phyloP scores from a whole-genome alignment of 306 rosid species.

The Vicia villosa region DNA sequence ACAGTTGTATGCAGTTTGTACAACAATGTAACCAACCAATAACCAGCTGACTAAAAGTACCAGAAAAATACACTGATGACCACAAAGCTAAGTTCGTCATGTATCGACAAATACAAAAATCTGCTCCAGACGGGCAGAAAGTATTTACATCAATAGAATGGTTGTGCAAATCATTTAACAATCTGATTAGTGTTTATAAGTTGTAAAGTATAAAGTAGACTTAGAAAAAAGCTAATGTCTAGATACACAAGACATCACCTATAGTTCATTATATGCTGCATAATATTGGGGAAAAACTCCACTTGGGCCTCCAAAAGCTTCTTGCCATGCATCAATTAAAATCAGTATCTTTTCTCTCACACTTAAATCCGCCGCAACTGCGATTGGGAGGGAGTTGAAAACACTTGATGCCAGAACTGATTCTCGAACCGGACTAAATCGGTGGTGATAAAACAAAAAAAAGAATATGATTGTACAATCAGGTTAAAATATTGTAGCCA shows the following conservation, averaged over 20 bases:
- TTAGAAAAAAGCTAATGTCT: conserved; percentile 18
- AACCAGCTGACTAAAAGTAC: conserved; percentile 30
- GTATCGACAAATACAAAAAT: conserved; percentile 22
- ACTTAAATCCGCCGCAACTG: conserved; percentile 88
- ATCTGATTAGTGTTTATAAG: conserved; percentile 3
- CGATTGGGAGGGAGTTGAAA: too few relatives aligned
- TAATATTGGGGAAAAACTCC: conserved; percentile 86
- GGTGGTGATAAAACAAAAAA: too few relatives aligned
- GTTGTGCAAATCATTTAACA: neutral
- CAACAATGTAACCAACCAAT: conserved; percentile 12
- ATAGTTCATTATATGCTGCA: conserved; percentile 83
- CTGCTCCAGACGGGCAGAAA: conserved; percentile 17
- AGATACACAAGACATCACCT: conserved; percentile 61
- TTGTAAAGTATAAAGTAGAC: conserved; percentile 6
- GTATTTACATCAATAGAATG: conserved; percentile 21
- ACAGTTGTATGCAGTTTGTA: conserved; percentile 13
- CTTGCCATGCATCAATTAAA: too few relatives aligned
- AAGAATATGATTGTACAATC: too few relatives aligned
- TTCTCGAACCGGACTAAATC: too few relatives aligned
- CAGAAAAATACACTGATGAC: conserved; percentile 11
- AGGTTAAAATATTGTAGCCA: conserved; percentile 36
- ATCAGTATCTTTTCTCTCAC: conserved; percentile 91
- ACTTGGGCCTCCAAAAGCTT: conserved; percentile 79
- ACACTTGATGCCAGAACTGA: too few relatives aligned
- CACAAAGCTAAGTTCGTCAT: conserved; percentile 17